These are phyloP conservation scores for Plasmodium vinckei DNA, from an alignment of 169 alveolate species.

Conservation along the genomic window DNA sequence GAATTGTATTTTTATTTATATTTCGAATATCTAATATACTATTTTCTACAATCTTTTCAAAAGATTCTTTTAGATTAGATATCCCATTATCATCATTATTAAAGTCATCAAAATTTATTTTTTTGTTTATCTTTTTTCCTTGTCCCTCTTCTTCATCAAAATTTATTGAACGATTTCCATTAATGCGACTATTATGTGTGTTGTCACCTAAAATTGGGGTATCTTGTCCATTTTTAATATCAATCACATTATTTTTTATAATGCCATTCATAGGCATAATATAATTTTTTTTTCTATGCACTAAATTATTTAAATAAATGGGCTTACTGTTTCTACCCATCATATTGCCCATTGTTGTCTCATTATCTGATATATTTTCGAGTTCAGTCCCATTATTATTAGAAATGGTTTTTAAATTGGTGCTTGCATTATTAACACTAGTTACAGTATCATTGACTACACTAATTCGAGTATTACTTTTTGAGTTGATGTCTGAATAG, in stretches of 20 bases:
- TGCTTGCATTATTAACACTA: neutral
- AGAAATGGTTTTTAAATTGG: neutral
- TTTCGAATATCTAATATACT: slow-evolving; percentile 11
- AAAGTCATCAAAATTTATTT: neutral
- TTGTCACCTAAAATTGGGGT: too few relatives aligned
- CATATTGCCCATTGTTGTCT: neutral
- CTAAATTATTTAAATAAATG: neutral
- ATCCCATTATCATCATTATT: neutral
- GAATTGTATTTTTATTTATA: slow-evolving; percentile 21
- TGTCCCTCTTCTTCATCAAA: neutral
- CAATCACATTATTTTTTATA: too few relatives aligned
- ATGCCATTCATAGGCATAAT: too few relatives aligned
- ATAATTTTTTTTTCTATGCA: too few relatives aligned
- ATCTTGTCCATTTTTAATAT: too few relatives aligned
- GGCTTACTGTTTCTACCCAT: neutral
- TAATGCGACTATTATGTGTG: too few relatives aligned
- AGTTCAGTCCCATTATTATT: neutral
- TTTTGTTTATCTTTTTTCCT: neutral
- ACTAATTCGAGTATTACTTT: neutral
- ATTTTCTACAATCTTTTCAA: slow-evolving; percentile 22
- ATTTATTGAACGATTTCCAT: neutral
- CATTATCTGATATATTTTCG: neutral
- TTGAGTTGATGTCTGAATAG: slow-evolving; percentile 10
- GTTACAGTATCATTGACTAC: neutral
- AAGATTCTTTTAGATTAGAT: slow-evolving; percentile 6